A percentile compares a stretch with the other conserved stretches of the same genome.
These are phyloP conservation scores for Linderina pennispora DNA, from an alignment of 192 early-diverging fungal genomes.

Conservation along the genomic window DNA sequence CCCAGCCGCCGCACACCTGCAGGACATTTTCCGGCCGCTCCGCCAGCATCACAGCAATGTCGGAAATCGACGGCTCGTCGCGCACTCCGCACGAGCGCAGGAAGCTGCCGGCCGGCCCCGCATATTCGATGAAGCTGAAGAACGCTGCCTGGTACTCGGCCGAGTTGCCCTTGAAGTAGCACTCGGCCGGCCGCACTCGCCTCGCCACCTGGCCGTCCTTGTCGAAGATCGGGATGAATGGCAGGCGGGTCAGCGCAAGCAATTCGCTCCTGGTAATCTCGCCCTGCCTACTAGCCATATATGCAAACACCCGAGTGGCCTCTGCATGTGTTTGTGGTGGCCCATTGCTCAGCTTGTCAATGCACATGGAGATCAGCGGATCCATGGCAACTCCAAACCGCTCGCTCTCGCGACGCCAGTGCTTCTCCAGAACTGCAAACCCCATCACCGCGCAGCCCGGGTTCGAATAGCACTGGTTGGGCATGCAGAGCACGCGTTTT, in stretches of 20 bases:
- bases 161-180: slow-evolving; percentile 52
- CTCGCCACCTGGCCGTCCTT: neutral
- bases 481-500: slow-evolving; percentile 37
- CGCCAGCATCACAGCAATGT: slow-evolving; percentile 62
- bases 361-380: slow-evolving; percentile 41
- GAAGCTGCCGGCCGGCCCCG: slow-evolving; percentile 64
- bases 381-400: slow-evolving; percentile 62
- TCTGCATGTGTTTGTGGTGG: slow-evolving; percentile 20
- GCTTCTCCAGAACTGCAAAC: slow-evolving; percentile 56
- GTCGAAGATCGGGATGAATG: slow-evolving; percentile 59
- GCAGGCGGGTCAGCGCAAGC: slow-evolving; percentile 38
- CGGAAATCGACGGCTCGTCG: slow-evolving; percentile 67
- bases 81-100: slow-evolving; percentile 79
- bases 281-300: slow-evolving; percentile 56
- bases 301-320: slow-evolving; percentile 59
- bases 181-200: slow-evolving; percentile 40
- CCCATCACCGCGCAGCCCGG: slow-evolving; percentile 55
- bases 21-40: slow-evolving; percentile 53
- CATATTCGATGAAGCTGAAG: slow-evolving; percentile 65
- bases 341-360: slow-evolving; percentile 32
- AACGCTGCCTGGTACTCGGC: slow-evolving; percentile 36
- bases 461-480: slow-evolving; percentile 60
- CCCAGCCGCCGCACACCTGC: slow-evolving; percentile 33
- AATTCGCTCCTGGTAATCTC: slow-evolving; percentile 54
- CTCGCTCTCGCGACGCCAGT: slow-evolving; percentile 44